These are phyloP conservation scores for Odonthalia washingtoniensis DNA, from an alignment of 31 red algal genomes.

Conservation along the genomic window DNA sequence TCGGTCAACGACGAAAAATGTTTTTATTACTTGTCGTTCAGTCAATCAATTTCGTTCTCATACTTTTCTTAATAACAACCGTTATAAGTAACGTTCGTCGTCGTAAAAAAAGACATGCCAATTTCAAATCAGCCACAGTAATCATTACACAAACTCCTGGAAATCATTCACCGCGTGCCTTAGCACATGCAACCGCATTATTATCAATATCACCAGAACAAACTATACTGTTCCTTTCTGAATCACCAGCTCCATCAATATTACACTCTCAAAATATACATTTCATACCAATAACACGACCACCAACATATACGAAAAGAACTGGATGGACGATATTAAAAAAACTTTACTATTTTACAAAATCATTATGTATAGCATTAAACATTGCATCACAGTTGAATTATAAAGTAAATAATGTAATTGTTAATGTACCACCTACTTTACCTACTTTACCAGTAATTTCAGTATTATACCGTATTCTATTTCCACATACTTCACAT, in stretches of 20 bases:
- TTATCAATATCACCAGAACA: constrained; percentile 15
- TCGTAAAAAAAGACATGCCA: too few species aligned
- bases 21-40: too few species aligned
- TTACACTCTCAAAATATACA: constrained; percentile 24
- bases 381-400: constrained; percentile 39
- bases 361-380: constrained; percentile 10
- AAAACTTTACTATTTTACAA: constrained; percentile 14
- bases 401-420: constrained; percentile 22
- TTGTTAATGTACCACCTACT: constrained; percentile 35
- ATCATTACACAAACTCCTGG: constrained; percentile 52
- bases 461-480: constrained; percentile 17
- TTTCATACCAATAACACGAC: constrained; percentile 35
- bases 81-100: too few species aligned
- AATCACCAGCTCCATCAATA: constrained; percentile 37
- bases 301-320: constrained; percentile 23
- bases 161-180: constrained; percentile 86
- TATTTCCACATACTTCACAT: constrained; percentile 18
- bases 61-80: too few species aligned
- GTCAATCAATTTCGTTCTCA: too few species aligned
- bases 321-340: constrained; percentile 10
- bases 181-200: constrained; percentile 66
- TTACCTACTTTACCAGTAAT: constrained; percentile 43
- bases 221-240: constrained; percentile 53
- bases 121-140: constrained; percentile 21
- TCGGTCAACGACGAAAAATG: too few species aligned